Evolutionary conservation across 1,284 basidiomycete species (phyloP), one percentile per base, ranked within the genome.

Genomic region (Marasmius tenuissimus): DNA sequence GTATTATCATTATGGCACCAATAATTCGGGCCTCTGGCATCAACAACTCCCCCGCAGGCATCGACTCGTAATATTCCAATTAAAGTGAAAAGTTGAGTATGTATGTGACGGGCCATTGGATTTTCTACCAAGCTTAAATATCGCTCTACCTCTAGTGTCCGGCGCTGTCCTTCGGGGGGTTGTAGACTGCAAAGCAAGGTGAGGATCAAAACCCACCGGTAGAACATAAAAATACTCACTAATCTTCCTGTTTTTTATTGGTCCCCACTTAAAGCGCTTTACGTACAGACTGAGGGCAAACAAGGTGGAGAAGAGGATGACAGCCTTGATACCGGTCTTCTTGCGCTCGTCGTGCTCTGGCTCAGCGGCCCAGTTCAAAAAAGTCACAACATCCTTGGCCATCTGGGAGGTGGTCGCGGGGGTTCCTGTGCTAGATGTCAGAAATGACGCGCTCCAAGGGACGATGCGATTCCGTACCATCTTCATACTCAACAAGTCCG

Each of bases 321-420:
- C 86, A 20, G 94, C 94, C 81, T 96, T 93, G 75, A 98, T 81
- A 69, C 97, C 96, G 73, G 91, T 90, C 85, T 95, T 94, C 86
- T 99, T 99, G 73, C 97, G 87, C 75, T 96, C 90, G 75, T 99
- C 97, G 75, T 97, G 94, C 78, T 99, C 97, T 34, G 97, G 97
- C 78, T 99, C 97, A 62, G 97, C 87, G 49, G 93, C 92, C 94
- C 94, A 97, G 78, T 86, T 87, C 63, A 99, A 80, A 91, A 99
- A 99, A 3, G 92, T 94, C 47, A 88, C 87, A 57, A 99, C 96
- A 72, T 99, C 97, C 86, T 99, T 99, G 69, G 97, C 96, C 96
- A 99, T 97, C 78, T 99, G 97, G n/a, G 94, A 93, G 10, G 96
- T 92, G 55, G 97, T 99, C 11, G 97, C 94, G 10, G 97, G 95